Evolutionary conservation across 371 early-diverging fungal species (phyloP), one percentile per base, ranked within the genome.

Genomic region (Pancytospora epiphaga): DNA sequence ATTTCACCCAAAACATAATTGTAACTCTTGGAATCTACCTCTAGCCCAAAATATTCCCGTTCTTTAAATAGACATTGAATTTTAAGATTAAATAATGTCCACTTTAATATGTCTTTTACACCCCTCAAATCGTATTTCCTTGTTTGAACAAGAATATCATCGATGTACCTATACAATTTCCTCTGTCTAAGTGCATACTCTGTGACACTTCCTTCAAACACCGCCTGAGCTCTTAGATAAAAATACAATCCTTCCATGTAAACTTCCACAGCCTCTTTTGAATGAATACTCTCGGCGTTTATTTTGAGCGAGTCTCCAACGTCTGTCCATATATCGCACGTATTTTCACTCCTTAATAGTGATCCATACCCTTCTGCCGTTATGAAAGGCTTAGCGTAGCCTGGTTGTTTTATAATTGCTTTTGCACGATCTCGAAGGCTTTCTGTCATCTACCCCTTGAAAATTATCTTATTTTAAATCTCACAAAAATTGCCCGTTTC

Each of bases 31-130:
- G 34, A 6, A 27, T 54, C 54, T 9, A 54, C 19, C 12, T 54
- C 18, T 19, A 9, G 6, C 9, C 9, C 9, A 6, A 54, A 19
- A 34, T 9, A 54, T 9, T 54, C 54, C 6, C 12, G 12, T 9
- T 54, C 54, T 19, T 34, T 54, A 19, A 54, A 12, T 19, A 54
- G 54, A 9, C 27, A 12, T 6, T 9, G 15, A 9, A 54, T 6
- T 19, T 54, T 54, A 9, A 54, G 27, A 27, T 54, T 54, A 19
- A 54, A 54, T 19, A 54, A 34, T 34, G 34, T 19, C 54, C 54
- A 54, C 54, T 54, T 27, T 34, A 54, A 19, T 9, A 27, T 27
- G 12, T 54, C 27, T 9, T 9, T 27, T 9, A 54, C 30, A 9
- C 19, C 9, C 12, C 54, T 27, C 9, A 9, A 34, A 15, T 54